These are phyloP conservation scores for Nepenthes alata DNA, from an alignment of 179 eudicot species.

Conservation along the genomic window DNA sequence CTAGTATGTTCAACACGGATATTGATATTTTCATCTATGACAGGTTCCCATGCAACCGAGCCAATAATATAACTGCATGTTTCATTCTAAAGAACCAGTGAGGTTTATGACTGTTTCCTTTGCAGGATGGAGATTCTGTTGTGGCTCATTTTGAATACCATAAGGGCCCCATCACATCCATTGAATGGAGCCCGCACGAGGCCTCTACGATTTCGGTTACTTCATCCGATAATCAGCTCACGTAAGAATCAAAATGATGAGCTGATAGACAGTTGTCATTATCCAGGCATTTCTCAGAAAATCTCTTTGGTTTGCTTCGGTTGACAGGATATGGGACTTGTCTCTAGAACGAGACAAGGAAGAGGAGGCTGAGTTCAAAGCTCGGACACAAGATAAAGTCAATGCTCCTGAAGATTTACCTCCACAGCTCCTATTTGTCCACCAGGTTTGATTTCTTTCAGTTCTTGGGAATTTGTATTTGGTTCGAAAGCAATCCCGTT, in stretches of 20 bases:
- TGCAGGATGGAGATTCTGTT: constrained; percentile 52
- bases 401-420: constrained; percentile 82
- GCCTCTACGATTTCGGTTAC: constrained; percentile 76
- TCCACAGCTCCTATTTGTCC: constrained; percentile 88
- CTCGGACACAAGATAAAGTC: constrained; percentile 54
- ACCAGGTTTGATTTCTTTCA: constrained; percentile 41
- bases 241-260: constrained; percentile 34
- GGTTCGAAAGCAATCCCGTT: background rate
- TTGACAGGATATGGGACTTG: constrained; percentile 77
- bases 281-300: background rate
- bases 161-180: constrained; percentile 85
- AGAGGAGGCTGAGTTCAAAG: constrained; percentile 91
- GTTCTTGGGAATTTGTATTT: background rate
- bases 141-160: constrained; percentile 85
- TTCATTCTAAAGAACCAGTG: no score
- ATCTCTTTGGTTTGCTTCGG: background rate
- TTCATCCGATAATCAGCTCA: constrained; percentile 82
- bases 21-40: no score
- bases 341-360: constrained; percentile 87
- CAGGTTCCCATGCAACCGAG: no score
- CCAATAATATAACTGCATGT: no score
- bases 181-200: constrained; percentile 97
- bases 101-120: background rate
- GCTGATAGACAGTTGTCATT: background rate
- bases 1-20: no score